These are phyloP conservation scores for Podospora pseudopauciseta DNA, from an alignment of 495 filamentous ascomycete species.

Conservation along the genomic window DNA sequence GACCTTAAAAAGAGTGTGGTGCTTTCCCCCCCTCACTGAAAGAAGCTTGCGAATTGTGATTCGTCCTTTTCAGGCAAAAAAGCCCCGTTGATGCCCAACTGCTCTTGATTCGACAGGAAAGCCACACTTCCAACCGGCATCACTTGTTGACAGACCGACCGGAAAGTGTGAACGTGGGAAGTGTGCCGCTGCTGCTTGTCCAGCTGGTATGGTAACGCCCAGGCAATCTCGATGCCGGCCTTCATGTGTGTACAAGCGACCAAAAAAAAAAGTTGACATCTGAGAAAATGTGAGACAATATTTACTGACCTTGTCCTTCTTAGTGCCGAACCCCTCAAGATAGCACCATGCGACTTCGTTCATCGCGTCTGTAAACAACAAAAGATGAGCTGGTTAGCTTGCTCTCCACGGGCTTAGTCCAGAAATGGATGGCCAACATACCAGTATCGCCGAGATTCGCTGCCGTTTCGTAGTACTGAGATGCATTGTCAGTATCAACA, in stretches of 20 bases:
- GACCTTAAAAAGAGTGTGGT: conserved; percentile 7
- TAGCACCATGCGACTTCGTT: conserved; percentile 97
- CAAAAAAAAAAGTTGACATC: neutral
- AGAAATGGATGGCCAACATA: conserved; percentile 28
- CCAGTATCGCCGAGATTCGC: conserved; percentile 89
- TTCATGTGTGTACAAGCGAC: conserved; percentile 2
- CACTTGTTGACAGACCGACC: neutral
- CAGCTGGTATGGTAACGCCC: conserved; percentile 12
- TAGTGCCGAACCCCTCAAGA: conserved; percentile 86
- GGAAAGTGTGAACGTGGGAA: neutral
- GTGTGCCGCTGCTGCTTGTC: conserved; percentile 5
- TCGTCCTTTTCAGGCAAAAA: conserved; percentile 15
- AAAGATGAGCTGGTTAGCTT: conserved; percentile 22
- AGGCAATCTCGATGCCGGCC: neutral
- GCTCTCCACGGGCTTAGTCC: neutral
- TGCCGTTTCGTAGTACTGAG: conserved; percentile 91
- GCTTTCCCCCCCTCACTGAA: neutral
- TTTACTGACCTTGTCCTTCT: conserved; percentile 89
- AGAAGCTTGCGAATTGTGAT: conserved; percentile 19
- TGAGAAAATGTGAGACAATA: conserved; percentile 2
- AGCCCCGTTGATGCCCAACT: conserved; percentile 44
- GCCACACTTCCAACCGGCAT: neutral
- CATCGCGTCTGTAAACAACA: conserved; percentile 70
- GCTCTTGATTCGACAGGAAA: neutral
- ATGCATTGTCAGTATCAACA: conserved; percentile 8